Evolutionary conservation across 2,329 filamentous ascomycete genomes (phyloP), one percentile per base, ranked within the genome.

Genomic region (Gnomoniopsis sp.): DNA sequence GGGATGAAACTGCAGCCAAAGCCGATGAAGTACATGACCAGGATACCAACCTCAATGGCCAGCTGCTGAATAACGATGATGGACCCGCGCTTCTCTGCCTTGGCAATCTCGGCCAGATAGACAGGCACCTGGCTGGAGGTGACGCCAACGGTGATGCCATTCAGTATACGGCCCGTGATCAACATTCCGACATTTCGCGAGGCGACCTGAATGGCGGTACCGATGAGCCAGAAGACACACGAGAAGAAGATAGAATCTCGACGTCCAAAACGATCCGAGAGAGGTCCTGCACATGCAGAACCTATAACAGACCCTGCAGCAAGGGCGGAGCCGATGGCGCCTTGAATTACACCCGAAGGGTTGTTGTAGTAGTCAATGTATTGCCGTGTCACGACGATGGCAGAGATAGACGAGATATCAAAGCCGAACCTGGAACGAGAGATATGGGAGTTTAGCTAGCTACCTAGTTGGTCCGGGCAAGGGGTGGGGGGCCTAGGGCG

Each of bases 1-100:
- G 77, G 67, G 62, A 90, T 82, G 68, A 80, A 85, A 57, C 81
- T 84, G 70, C 82, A 85, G 22, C 86, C 88, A 66, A 87, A 82
- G 22, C 81, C 81, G 70, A 89, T 82, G 68, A 85, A 87, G 75
- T 88, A 89, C 66, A 88, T 88, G 72, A 88, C 86, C 59, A 88
- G 68, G 63, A 88, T 88, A 63, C 84, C 86, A 80, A 80, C 89
- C 63, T 88, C 89, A 61, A 92, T 91, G 26, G 88, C 86, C 77
- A 87, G 88, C 70, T 91, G 88, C 70, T 91, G 88, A 47, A 84
- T 81, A 54, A 87, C 85, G 17, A 92, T 87, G 36, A 92, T 78
- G 47, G 85, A 80, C 17, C 87, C 88, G 62, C 87, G 81, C 62
- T 73, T 78, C 38, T 71, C 65, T 1, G 80, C 79, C 49, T 82